Base-by-base conservation (phyloP, 768 basidiomycete genomes). In the Pulveroboletus sp. region DNA sequence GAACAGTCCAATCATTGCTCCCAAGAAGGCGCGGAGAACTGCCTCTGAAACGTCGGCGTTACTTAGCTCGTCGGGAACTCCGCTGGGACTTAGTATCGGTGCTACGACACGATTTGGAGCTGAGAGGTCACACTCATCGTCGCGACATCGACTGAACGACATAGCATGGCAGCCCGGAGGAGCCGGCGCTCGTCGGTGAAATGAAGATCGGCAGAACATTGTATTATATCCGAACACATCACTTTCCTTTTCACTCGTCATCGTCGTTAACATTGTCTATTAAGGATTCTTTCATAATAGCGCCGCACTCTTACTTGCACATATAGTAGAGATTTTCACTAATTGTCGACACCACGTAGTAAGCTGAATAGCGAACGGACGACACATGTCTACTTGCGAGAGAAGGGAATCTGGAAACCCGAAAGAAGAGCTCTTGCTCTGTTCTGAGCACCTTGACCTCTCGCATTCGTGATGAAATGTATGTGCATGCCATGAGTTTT, bases 351-450 rank as follows among this genome's bases (percentile, higher is more conserved):
- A 54, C 42, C 53, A 47, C 11, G 54, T 51, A 52, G 43, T 35
- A 51, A 46, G 30, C 43, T 7, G 31, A 42, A 52, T 31, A 43
- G 28, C 14, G 5, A 45, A 37, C 17, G 28, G 39, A 18, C 2
- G n/a, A 32, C 39, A 45, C 13, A 41, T 43, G 36, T 52, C 60
- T 64, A 69, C 50, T 67, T 69, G 67, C 79, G 73, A 39, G 74
- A 65, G 71, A 98, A 97, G 1, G 95, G 95, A 51, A 98, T 77
- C 70, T 93, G 87, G 75, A 94, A 92, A 0, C 89, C 95, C 15
- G 91, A 93, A 38, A 98, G 66, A 53, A 99, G 70, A 2, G 89
- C 83, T 61, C 93, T 80, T 8, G 92, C 93, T 50, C 81, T 77
- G 65, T 93, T 88, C 72, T 96, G 89, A 7, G 94, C 94, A 11